These are phyloP conservation scores for Vaccinium vitisidaea DNA, from an alignment of 148 eudicot genomes.

Conservation along the genomic window DNA sequence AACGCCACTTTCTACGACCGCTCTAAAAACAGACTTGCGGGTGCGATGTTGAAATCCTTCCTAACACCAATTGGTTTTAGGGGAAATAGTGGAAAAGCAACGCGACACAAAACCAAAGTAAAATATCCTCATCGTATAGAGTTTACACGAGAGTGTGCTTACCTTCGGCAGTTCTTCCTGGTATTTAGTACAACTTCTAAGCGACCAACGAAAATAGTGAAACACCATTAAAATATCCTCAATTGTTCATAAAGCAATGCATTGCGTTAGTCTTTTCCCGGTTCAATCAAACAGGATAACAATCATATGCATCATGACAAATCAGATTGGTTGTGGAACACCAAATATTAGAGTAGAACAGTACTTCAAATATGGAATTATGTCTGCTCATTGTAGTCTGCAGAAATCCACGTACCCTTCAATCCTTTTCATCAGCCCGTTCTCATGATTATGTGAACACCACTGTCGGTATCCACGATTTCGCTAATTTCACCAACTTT, in stretches of 20 bases:
- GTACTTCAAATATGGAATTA: not conserved
- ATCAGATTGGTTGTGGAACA: not conserved
- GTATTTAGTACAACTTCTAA: not conserved
- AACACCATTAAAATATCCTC: not conserved
- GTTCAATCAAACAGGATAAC: not conserved
- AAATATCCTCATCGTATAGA: not conserved
- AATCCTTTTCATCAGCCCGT: not conserved
- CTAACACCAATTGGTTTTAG: too few species aligned
- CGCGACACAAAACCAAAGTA: not conserved
- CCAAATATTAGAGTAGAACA: not conserved
- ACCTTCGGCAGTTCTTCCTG: not conserved
- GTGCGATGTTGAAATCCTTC: too few species aligned
- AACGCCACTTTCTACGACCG: too few species aligned
- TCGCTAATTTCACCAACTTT: constrained; percentile 81
- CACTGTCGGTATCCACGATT: constrained; percentile 80
- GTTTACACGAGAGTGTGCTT: not conserved
- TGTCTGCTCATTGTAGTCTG: not conserved
- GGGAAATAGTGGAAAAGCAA: too few species aligned
- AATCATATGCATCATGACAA: constrained; percentile 7
- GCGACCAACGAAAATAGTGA: not conserved
- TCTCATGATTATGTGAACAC: constrained; percentile 37
- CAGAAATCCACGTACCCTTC: not conserved
- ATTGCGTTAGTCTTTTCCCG: not conserved
- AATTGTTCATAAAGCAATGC: not conserved
- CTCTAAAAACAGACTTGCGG: too few species aligned